Evolutionary conservation across 169 alveolate genomes (phyloP).

Genomic region (Babesia caballi): DNA sequence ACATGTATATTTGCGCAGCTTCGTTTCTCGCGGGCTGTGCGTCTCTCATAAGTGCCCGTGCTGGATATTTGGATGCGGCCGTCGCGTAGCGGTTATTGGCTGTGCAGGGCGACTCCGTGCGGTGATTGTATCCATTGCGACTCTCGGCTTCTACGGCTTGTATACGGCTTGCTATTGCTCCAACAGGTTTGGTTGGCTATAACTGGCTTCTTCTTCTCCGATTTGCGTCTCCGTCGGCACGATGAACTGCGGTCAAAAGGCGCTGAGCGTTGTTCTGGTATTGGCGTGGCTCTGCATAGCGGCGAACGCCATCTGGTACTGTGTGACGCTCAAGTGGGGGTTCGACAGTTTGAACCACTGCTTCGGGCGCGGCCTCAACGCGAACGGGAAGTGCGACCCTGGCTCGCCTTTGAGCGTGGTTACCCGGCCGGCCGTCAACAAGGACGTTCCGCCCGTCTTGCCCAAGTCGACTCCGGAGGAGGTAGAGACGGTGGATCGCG

Average conservation of each 20-base stretch:
- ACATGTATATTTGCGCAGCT: too few species aligned
- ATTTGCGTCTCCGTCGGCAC: too few species aligned
- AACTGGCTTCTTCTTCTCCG: too few species aligned
- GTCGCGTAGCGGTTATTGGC: neutral
- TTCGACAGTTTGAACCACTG: neutral
- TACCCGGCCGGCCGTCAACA: neutral
- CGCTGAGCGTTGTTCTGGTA: neutral
- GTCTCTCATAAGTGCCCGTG: too few species aligned
- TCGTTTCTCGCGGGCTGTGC: too few species aligned
- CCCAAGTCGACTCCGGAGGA: neutral
- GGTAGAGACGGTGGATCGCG: too few species aligned
- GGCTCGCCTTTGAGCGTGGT: neutral
- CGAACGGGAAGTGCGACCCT: neutral
- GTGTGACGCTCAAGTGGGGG: conserved; percentile 13
- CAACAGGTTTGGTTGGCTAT: too few species aligned
- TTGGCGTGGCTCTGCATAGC: conserved; percentile 1
- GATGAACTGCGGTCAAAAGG: conserved; percentile 1
- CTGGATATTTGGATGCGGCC: too few species aligned
- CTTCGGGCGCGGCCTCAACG: neutral
- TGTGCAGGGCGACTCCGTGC: neutral
- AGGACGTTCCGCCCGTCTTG: neutral
- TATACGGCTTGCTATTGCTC: too few species aligned
- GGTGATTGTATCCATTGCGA: neutral
- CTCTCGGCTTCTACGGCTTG: too few species aligned
- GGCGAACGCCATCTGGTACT: conserved; percentile 11